phyloP scores from a whole-genome alignment of 768 basidiomycete species.

The Tephrocybe sp. region DNA sequence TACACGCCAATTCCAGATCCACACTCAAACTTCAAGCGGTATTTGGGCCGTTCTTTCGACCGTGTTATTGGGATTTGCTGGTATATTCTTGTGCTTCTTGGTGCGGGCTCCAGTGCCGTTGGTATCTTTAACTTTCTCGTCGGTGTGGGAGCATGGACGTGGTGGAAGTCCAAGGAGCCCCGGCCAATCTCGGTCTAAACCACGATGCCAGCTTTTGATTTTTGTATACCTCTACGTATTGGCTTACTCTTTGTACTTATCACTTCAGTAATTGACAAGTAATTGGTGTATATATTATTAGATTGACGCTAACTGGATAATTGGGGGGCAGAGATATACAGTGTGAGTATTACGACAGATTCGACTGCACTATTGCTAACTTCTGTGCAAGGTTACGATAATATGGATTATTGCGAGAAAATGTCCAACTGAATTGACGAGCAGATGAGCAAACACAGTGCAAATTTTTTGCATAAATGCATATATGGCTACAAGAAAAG shows the following conservation, averaged over 20 bases:
- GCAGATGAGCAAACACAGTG: no score
- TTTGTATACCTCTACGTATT: background rate
- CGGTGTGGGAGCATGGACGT: constrained; percentile 63
- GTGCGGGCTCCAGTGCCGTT: constrained; percentile 70
- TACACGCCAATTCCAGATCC: constrained; percentile 57
- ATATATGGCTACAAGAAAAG: no score
- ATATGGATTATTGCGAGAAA: no score
- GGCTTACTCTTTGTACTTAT: background rate
- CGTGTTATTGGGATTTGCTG: constrained; percentile 75
- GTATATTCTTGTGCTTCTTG: constrained; percentile 72
- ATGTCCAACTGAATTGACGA: no score
- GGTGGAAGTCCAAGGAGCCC: constrained; percentile 40
- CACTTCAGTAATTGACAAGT: background rate
- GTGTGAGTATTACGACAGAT: no score
- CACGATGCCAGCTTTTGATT: background rate
- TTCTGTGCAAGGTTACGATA: no score
- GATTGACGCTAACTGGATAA: background rate
- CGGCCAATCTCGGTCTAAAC: constrained; percentile 9
- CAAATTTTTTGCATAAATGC: no score
- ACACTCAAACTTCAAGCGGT: constrained; percentile 51
- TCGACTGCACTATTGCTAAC: no score
- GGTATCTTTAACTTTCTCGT: constrained; percentile 72
- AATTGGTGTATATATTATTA: background rate
- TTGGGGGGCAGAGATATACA: no score
- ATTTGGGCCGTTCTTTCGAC: constrained; percentile 65